phyloP scores from a whole-genome alignment of 306 rosid species.

The Quercus glauca region DNA sequence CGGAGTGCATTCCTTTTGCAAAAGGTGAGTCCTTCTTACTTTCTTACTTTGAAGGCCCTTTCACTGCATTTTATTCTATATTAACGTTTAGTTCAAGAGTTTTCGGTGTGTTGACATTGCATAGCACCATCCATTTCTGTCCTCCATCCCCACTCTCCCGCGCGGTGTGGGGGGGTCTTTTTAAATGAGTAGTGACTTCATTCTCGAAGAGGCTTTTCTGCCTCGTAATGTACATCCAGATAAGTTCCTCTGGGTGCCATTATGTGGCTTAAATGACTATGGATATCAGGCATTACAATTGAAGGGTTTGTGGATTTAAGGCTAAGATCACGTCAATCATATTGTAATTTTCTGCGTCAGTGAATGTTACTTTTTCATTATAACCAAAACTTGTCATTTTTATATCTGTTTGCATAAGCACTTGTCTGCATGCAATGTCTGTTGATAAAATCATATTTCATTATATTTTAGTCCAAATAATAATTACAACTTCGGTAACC shows the following conservation, averaged over 20 bases:
- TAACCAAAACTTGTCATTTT: not conserved
- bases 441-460: not conserved
- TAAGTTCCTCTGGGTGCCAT: not conserved
- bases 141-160: no score
- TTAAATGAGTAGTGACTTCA: not conserved
- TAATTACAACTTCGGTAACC: slow-evolving; percentile 4
- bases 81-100: not conserved
- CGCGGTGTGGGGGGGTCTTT: fast-evolving
- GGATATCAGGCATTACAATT: not conserved
- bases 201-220: not conserved
- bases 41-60: not conserved
- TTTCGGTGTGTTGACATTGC: not conserved
- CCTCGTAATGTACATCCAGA: not conserved
- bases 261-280: not conserved
- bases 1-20: slow-evolving; percentile 42
- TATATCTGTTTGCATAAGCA: not conserved
- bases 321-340: not conserved
- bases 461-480: not conserved
- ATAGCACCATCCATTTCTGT: not conserved
- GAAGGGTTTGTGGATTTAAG: not conserved
- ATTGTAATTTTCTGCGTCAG: not conserved
- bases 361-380: not conserved
- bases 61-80: slow-evolving; percentile 4
- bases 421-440: slow-evolving; percentile 1
- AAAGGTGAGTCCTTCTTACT: slow-evolving; percentile 49